Evolutionary conservation across 306 rosid genomes (phyloP).

Genomic region (Dalbergia cochinchinensis): DNA sequence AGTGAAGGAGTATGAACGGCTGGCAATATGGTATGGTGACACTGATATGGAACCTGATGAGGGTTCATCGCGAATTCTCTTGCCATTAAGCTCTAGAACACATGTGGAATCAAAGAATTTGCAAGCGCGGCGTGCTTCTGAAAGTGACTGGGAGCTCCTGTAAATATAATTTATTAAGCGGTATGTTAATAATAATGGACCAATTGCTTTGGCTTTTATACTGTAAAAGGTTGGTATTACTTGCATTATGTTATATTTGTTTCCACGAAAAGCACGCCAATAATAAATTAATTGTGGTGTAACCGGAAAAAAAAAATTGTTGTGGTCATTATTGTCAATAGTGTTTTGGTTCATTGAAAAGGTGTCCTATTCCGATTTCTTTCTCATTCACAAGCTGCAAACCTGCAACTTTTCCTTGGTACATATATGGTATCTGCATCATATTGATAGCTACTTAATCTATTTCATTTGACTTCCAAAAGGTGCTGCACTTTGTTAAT

Average conservation of each 20-base stretch:
- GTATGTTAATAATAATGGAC: conserved; percentile 47
- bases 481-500: background rate
- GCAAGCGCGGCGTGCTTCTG: conserved; percentile 56
- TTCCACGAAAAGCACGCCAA: conserved; percentile 2
- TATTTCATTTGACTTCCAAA: conserved; percentile 24
- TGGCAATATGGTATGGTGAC: conserved; percentile 91
- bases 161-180: conserved; percentile 45
- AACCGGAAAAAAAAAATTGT: background rate
- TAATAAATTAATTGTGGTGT: conserved; percentile 20
- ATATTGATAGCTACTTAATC: conserved; percentile 22
- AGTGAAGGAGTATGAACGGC: conserved; percentile 84
- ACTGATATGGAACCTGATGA: conserved; percentile 45
- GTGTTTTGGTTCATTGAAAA: background rate
- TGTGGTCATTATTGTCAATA: background rate
- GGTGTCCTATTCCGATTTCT: background rate
- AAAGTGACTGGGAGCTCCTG: conserved; percentile 87
- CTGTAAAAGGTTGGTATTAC: conserved; percentile 25
- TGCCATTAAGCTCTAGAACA: conserved; percentile 47
- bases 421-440: conserved; percentile 17
- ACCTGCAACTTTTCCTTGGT: conserved; percentile 32
- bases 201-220: conserved; percentile 11
- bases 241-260: conserved; percentile 17
- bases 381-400: conserved; percentile 8
- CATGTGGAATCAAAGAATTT: conserved; percentile 27
- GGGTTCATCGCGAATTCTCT: conserved; percentile 29